Conservation (phyloP, 768 basidiomycete species). For the Pholiota microspora region DNA sequence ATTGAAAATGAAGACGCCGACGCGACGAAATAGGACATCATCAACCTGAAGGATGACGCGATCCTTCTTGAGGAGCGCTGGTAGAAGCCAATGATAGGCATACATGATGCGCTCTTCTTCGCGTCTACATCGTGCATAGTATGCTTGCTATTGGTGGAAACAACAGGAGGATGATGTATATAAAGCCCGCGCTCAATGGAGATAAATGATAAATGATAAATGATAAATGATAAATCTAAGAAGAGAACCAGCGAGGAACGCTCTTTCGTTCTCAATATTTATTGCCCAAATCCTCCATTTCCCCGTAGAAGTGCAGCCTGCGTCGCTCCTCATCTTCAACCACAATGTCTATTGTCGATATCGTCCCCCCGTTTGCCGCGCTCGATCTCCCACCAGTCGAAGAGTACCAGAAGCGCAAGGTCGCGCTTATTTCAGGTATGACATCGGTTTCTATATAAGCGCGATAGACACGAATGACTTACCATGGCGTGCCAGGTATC, state of each 20-base stretch:
- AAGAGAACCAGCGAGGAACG: neutral
- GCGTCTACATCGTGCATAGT: neutral
- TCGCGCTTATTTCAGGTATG: constrained; percentile 87
- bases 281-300: constrained; percentile 2
- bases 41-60: neutral
- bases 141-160: neutral
- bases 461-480: constrained; percentile 9
- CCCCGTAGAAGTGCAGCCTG: constrained; percentile 9
- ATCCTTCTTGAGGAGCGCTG: neutral
- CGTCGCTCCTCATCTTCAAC: constrained; percentile 16
- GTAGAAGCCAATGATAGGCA: too few species aligned
- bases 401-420: constrained; percentile 87
- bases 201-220: constrained; percentile 4
- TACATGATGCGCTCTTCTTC: neutral
- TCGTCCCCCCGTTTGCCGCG: constrained; percentile 44
- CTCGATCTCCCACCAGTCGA: constrained; percentile 67
- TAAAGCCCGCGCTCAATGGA: constrained; percentile 1
- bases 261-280: neutral
- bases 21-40: neutral
- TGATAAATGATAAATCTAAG: neutral
- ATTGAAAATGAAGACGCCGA: neutral
- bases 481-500: constrained; percentile 55
- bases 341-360: constrained; percentile 43
- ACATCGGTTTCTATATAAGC: neutral
- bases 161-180: neutral